Percentiles rank a stretch among this genome's conserved stretches.
Evolutionary conservation across 75 land plant species (phyloP).

Genomic region (Picea glauca): DNA sequence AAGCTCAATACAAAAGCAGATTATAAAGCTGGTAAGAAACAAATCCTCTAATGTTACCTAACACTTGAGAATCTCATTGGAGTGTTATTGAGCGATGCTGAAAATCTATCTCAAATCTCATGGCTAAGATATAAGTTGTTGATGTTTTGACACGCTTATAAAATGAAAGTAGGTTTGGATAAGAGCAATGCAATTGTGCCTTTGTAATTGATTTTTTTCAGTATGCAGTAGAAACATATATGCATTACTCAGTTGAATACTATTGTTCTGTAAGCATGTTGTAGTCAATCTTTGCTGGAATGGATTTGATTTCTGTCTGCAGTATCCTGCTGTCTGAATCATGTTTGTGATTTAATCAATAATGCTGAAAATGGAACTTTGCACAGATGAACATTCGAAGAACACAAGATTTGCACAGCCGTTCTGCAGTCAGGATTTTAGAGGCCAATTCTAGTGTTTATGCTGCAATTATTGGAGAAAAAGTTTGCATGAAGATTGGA

Average conservation of each 20-base stretch:
- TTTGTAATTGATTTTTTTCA: not conserved
- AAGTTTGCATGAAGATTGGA: constrained; percentile 80
- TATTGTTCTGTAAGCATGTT: not conserved
- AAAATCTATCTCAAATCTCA: not conserved
- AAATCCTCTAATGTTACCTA: not conserved
- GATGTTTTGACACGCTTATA: constrained; percentile 3
- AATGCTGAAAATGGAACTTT: constrained; percentile 2
- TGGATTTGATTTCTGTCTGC: not conserved
- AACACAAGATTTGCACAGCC: constrained; percentile 61
- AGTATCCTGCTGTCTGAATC: not conserved
- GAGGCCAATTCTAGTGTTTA: constrained; percentile 69
- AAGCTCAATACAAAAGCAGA: constrained; percentile 9
- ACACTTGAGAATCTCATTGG: not conserved
- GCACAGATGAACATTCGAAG: constrained; percentile 62
- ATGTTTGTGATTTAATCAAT: not conserved
- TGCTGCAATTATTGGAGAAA: constrained; percentile 69
- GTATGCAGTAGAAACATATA: not conserved
- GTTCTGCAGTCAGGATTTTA: constrained; percentile 58
- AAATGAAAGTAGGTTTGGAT: not conserved
- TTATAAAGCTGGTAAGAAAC: constrained; percentile 13
- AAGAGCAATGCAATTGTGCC: not conserved
- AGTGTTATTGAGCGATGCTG: not conserved
- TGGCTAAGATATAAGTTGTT: not conserved
- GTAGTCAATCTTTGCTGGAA: not conserved
- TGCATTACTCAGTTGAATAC: not conserved